A percentile compares a stretch with the other conserved stretches of the same genome.
These are phyloP conservation scores for Microbotryum silenes-acaulis DNA, from an alignment of 1,284 basidiomycete species.

Conservation along the genomic window DNA sequence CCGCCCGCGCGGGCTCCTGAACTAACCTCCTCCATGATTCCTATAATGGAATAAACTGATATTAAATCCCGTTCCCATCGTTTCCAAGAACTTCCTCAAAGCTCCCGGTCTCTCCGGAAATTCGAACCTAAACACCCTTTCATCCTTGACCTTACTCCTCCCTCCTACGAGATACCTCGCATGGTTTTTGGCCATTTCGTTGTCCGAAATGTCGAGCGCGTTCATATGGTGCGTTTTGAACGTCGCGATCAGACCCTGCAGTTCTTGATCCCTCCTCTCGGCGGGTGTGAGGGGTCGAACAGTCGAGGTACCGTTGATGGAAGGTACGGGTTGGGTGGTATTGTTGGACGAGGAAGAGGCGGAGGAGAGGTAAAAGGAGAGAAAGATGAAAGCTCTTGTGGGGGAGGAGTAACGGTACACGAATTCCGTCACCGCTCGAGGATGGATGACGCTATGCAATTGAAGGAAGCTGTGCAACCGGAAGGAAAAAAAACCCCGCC, in stretches of 20 bases:
- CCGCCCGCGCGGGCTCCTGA: constrained; percentile 32
- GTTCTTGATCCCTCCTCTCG: constrained; percentile 56
- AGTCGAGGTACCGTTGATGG: constrained; percentile 2
- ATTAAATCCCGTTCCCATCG: constrained; percentile 80
- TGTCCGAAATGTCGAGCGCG: constrained; percentile 80
- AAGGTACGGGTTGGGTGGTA: not conserved
- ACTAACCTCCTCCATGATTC: constrained; percentile 86
- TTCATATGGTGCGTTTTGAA: constrained; percentile 64
- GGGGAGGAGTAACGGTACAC: constrained; percentile 72
- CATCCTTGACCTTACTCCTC: constrained; percentile 63
- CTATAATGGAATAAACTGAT: constrained; percentile 95
- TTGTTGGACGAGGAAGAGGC: constrained; percentile 34
- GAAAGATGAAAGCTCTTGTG: constrained; percentile 66
- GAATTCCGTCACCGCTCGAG: constrained; percentile 93
- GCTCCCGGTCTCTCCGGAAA: constrained; percentile 95
- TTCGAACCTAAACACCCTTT: constrained; percentile 90
- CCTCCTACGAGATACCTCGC: constrained; percentile 92
- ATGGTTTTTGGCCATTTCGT: constrained; percentile 94
- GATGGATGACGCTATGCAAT: constrained; percentile 78
- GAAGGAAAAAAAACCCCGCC: constrained; percentile 6
- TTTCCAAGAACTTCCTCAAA: constrained; percentile 76
- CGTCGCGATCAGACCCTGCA: constrained; percentile 55
- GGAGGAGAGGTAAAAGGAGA: constrained; percentile 79
- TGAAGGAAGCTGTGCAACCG: constrained; percentile 62
- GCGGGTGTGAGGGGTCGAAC: constrained; percentile 19